A percentile compares a stretch with the other conserved stretches of the same genome.
These are phyloP conservation scores for Thermothielavioides terrestris DNA, from an alignment of 495 filamentous ascomycete genomes.

Conservation along the genomic window DNA sequence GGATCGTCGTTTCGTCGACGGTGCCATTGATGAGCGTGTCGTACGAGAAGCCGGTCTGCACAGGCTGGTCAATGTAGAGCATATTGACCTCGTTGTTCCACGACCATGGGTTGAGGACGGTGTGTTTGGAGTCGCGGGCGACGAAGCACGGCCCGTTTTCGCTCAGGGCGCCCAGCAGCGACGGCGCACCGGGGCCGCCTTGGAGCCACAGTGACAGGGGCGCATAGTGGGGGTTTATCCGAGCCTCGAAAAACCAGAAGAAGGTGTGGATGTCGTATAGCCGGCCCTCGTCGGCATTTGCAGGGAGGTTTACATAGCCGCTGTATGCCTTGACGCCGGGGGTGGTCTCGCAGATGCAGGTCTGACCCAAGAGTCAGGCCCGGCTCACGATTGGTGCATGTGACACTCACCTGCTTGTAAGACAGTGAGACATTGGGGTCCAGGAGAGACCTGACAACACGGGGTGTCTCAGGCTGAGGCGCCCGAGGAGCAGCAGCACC, in stretches of 20 bases:
- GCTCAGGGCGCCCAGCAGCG: constrained; percentile 51
- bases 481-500: too few species aligned
- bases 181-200: constrained; percentile 52
- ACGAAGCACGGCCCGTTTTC: constrained; percentile 43
- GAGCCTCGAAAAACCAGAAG: constrained; percentile 67
- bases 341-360: constrained; percentile 21
- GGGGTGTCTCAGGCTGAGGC: too few species aligned
- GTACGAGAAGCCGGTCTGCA: constrained; percentile 47
- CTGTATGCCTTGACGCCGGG: constrained; percentile 34
- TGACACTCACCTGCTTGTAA: too few species aligned
- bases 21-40: constrained; percentile 37
- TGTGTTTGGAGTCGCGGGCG: constrained; percentile 37
- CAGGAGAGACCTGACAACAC: too few species aligned
- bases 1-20: constrained; percentile 17
- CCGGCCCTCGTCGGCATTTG: constrained; percentile 22
- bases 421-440: too few species aligned
- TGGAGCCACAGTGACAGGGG: constrained; percentile 58
- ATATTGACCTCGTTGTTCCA: constrained; percentile 65
- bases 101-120: constrained; percentile 38
- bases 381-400: background rate
- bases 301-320: constrained; percentile 38
- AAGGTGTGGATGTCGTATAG: constrained; percentile 65
- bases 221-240: constrained; percentile 45
- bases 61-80: constrained; percentile 59
- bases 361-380: constrained; percentile 9